A percentile compares a stretch with the other conserved stretches of the same genome.
These are phyloP conservation scores for Eucalyptus leucophloia DNA, from an alignment of 345 rosid genomes.

Conservation along the genomic window DNA sequence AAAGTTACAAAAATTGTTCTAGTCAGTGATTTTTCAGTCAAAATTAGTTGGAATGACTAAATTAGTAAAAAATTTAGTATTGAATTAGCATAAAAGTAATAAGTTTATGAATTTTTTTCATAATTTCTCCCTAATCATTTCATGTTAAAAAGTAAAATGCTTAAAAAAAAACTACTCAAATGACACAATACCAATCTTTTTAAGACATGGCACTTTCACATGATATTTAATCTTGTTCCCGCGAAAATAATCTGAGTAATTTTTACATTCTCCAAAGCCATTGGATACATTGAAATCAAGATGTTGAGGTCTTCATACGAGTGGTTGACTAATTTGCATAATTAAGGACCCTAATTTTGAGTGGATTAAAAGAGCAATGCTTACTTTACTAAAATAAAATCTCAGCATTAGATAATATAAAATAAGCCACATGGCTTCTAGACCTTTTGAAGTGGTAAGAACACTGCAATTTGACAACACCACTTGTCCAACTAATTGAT, in stretches of 20 bases:
- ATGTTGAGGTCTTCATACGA: neutral
- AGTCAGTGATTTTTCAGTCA: accelerated
- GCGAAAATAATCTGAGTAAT: neutral
- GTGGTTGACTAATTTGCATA: neutral
- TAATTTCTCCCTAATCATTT: neutral
- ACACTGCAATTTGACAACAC: neutral
- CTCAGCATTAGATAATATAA: neutral
- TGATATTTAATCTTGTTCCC: neutral
- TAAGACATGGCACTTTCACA: neutral
- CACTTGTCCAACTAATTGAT: neutral
- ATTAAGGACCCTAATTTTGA: neutral
- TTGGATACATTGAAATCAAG: neutral
- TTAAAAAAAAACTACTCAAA: neutral
- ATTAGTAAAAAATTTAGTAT: no score
- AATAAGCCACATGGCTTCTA: neutral
- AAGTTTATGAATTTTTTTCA: no score
- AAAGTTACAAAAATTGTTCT: no score
- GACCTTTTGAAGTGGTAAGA: neutral
- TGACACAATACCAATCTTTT: neutral
- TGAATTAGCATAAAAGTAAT: no score
- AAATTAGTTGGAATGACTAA: no score
- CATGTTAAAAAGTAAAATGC: neutral
- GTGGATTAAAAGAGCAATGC: neutral
- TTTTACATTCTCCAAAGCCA: neutral
- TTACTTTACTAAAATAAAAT: neutral